Percentiles rank a stretch among this genome's conserved stretches.
phyloP scores from a whole-genome alignment of 257 asterid genomes.

The Salvia miltiorrhiza region DNA sequence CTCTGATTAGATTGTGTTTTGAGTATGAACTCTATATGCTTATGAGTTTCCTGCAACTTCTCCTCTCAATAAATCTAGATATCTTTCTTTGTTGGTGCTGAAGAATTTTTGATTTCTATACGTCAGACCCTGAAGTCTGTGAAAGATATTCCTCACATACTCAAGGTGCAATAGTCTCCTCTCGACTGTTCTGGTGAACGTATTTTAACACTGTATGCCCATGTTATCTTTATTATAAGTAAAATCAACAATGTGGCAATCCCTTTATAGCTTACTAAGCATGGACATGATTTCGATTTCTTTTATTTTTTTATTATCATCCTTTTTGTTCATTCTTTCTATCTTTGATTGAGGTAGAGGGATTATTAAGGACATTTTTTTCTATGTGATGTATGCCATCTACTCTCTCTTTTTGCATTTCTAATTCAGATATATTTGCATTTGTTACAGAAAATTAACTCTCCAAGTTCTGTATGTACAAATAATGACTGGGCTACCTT shows the following conservation, averaged over 20 bases:
- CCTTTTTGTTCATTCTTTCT: background rate
- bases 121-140: slow-evolving; percentile 89
- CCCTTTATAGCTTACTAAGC: background rate
- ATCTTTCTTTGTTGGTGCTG: slow-evolving; percentile 82
- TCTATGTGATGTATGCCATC: slow-evolving; percentile 13
- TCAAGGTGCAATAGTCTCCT: slow-evolving; percentile 56
- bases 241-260: background rate
- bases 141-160: slow-evolving; percentile 83
- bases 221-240: slow-evolving; percentile 7
- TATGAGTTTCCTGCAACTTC: slow-evolving; percentile 12
- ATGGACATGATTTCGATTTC: background rate
- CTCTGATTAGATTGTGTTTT: background rate
- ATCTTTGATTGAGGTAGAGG: background rate
- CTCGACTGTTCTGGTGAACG: slow-evolving; percentile 16
- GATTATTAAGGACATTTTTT: slow-evolving; percentile 4
- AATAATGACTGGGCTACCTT: slow-evolving; percentile 85
- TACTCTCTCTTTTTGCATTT: slow-evolving; percentile 8
- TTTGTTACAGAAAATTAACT: slow-evolving; percentile 76
- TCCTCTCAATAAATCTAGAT: slow-evolving; percentile 59
- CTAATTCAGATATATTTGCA: slow-evolving; percentile 22
- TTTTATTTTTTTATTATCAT: background rate
- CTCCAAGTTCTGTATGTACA: slow-evolving; percentile 81
- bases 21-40: slow-evolving; percentile 12
- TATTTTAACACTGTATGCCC: slow-evolving; percentile 17
- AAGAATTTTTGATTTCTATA: slow-evolving; percentile 72